Evolutionary conservation across 257 asterid species (phyloP).

Genomic region (Penstemon newberryi): DNA sequence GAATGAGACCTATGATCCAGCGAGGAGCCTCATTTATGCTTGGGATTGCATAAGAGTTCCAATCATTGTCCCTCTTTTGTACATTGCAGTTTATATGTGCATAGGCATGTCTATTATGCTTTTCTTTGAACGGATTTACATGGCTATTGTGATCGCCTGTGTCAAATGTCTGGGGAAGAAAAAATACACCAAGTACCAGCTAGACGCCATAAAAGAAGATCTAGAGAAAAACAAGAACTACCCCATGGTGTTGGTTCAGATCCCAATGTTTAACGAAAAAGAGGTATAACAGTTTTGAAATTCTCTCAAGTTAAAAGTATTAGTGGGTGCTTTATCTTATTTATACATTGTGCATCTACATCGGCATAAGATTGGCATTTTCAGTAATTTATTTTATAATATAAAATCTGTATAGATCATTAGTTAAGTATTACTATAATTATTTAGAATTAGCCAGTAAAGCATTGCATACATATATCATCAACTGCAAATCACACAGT

Average conservation of each 20-base stretch:
- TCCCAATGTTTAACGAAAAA: constrained; percentile 86
- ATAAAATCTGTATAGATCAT: too few species aligned
- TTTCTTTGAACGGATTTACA: constrained; percentile 73
- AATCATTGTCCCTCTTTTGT: constrained; percentile 59
- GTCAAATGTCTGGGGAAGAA: constrained; percentile 71
- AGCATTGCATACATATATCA: too few species aligned
- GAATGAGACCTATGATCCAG: constrained; percentile 51
- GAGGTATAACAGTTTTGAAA: constrained; percentile 48
- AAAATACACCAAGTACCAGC: constrained; percentile 76
- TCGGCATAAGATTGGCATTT: too few species aligned
- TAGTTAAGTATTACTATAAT: too few species aligned
- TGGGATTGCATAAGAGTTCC: constrained; percentile 75
- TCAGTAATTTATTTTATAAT: too few species aligned
- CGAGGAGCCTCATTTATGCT: constrained; percentile 41
- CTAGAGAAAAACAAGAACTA: constrained; percentile 50
- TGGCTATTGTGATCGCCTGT: constrained; percentile 72
- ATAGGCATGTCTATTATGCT: constrained; percentile 83
- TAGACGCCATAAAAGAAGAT: constrained; percentile 67
- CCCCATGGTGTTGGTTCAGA: constrained; percentile 75
- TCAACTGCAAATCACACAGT: too few species aligned
- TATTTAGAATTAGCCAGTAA: too few species aligned
- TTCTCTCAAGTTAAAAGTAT: too few species aligned
- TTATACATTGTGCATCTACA: too few species aligned
- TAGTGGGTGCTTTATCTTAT: too few species aligned
- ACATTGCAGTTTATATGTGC: constrained; percentile 58